Conservation (phyloP, 1,284 basidiomycete species). For the Sporisorium reilianum region DNA sequence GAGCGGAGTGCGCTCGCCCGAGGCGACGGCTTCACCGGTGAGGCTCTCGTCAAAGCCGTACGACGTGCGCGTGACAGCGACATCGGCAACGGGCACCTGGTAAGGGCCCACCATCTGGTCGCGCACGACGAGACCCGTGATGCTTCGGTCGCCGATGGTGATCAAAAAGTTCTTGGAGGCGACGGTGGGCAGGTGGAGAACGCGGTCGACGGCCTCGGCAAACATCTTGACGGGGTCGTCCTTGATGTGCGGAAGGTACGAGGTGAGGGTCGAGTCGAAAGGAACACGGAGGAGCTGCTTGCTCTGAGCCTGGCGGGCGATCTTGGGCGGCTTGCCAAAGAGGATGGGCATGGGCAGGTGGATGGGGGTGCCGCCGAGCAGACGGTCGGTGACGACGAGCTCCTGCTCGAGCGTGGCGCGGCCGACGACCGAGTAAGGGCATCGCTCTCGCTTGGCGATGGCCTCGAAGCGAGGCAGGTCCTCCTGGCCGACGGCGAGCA, state of each 20-base stretch:
- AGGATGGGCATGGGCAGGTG: constrained; percentile 92
- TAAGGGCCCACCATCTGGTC: constrained; percentile 99
- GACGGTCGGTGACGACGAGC: constrained; percentile 88
- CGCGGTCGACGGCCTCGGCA: constrained; percentile 78
- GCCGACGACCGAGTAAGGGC: constrained; percentile 92
- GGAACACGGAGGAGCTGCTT: constrained; percentile 73
- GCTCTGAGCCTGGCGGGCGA: constrained; percentile 81
- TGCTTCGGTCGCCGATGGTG: constrained; percentile 94
- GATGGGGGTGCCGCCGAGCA: constrained; percentile 84
- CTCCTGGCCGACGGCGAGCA: constrained; percentile 75
- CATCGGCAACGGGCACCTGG: constrained; percentile 97
- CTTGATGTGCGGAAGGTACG: constrained; percentile 74
- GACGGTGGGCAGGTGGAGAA: constrained; percentile 90
- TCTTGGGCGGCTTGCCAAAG: constrained; percentile 95
- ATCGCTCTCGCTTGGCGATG: constrained; percentile 88
- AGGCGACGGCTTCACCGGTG: constrained; percentile 92
- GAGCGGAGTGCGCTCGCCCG: constrained; percentile 94
- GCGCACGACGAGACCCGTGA: constrained; percentile 92
- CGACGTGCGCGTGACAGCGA: constrained; percentile 92
- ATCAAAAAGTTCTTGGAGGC: constrained; percentile 97
- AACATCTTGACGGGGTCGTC: constrained; percentile 70
- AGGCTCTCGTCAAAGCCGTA: constrained; percentile 85
- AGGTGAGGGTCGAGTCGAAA: constrained; percentile 80
- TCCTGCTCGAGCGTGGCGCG: constrained; percentile 80
- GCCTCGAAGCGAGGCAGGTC: constrained; percentile 75